Evolutionary conservation across 164 flowering plant species (phyloP).

Genomic region (Sextonia rubra): DNA sequence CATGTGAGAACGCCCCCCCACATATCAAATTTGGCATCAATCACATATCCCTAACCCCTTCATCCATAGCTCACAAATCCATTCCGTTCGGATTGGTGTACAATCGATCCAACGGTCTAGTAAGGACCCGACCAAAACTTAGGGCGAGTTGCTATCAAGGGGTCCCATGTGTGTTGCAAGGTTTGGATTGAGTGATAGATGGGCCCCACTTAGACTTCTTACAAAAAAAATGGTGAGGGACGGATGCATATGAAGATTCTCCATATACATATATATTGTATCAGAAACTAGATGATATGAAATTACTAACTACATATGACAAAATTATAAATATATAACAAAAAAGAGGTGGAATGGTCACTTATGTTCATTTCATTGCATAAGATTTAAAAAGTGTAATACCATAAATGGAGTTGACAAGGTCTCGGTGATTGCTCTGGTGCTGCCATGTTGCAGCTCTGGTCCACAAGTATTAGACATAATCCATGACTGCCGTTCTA

Average conservation of each 20-base stretch:
- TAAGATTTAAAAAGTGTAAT: constrained; percentile 5
- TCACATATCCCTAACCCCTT: too few species aligned
- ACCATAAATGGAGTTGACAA: constrained; percentile 16
- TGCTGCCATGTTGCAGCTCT: constrained; percentile 2
- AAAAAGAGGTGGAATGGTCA: background rate
- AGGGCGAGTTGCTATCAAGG: background rate
- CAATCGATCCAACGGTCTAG: too few species aligned
- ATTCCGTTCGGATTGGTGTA: too few species aligned
- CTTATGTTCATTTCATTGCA: background rate
- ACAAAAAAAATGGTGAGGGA: too few species aligned
- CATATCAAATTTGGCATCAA: too few species aligned
- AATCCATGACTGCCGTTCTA: constrained; percentile 16
- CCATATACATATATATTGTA: too few species aligned
- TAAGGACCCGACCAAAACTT: too few species aligned
- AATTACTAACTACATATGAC: background rate
- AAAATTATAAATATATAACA: background rate
- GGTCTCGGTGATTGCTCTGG: background rate
- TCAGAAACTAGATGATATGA: too few species aligned
- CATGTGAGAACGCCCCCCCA: too few species aligned
- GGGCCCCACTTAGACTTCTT: background rate
- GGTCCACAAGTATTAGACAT: constrained; percentile 5
- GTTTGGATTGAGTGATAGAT: background rate
- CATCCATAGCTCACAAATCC: too few species aligned
- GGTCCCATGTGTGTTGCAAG: too few species aligned
- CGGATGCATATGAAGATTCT: too few species aligned